Conservation (phyloP, 352 stramenopile species). For the Pythium aquatile region DNA sequence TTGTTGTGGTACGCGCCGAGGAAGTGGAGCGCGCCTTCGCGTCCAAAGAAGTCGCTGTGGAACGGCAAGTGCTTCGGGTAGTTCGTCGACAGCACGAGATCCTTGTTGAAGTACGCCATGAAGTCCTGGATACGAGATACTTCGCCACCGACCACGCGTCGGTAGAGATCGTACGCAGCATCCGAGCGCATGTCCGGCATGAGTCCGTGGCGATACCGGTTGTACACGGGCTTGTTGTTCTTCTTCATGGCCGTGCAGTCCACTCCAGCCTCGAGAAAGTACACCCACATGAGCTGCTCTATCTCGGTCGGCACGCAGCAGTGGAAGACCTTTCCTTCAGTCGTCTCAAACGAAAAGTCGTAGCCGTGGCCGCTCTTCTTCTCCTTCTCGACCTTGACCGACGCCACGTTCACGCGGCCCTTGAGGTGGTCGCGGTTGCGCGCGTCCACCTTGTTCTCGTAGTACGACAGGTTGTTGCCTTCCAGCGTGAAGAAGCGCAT, state of each 20-base stretch:
- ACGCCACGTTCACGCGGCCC: constrained; percentile 76
- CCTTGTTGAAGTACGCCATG: constrained; percentile 88
- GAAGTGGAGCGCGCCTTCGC: constrained; percentile 81
- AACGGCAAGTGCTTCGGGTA: constrained; percentile 82
- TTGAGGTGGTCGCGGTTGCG: constrained; percentile 85
- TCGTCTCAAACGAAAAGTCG: constrained; percentile 85
- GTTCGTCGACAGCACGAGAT: constrained; percentile 82
- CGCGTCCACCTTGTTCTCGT: constrained; percentile 88
- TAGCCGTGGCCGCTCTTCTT: constrained; percentile 79
- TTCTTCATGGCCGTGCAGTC: constrained; percentile 81
- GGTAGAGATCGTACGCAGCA: constrained; percentile 76
- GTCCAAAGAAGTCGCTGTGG: constrained; percentile 81
- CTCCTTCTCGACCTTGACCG: constrained; percentile 75
- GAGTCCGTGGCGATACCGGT: constrained; percentile 65
- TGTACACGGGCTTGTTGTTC: constrained; percentile 83
- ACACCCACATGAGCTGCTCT: constrained; percentile 82
- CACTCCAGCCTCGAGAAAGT: constrained; percentile 80
- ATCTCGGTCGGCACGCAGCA: constrained; percentile 78
- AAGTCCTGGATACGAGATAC: constrained; percentile 53
- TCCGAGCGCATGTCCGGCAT: constrained; percentile 78
- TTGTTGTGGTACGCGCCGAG: constrained; percentile 71
- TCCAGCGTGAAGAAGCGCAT: constrained; percentile 87
- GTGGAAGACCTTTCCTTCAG: constrained; percentile 82
- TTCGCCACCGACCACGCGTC: constrained; percentile 61
- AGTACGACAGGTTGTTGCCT: constrained; percentile 86